Conservation (phyloP, 108 stramenopile genomes). For the Bacterosira constricta region DNA sequence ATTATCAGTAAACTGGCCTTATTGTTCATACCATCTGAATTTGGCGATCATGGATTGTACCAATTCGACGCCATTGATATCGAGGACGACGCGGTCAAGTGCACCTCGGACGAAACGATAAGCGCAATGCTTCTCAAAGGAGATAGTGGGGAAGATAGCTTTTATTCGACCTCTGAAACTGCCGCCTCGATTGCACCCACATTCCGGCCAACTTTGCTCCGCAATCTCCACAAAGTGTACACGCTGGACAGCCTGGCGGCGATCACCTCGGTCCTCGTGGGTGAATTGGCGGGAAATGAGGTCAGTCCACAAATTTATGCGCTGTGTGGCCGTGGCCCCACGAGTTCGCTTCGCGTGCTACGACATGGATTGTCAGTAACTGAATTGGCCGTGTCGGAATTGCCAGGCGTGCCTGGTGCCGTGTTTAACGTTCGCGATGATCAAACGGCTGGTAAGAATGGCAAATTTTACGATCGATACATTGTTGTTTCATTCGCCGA, state of each 20-base stretch:
- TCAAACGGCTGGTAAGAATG: constrained; percentile 30
- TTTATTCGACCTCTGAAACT: constrained; percentile 42
- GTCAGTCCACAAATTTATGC: constrained; percentile 92
- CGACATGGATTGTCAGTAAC: constrained; percentile 92
- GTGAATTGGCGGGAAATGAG: constrained; percentile 92
- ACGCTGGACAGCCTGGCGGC: constrained; percentile 86
- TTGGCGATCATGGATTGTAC: constrained; percentile 96
- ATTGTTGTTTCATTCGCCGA: constrained; percentile 98
- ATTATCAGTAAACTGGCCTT: constrained; percentile 92
- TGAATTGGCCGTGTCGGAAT: constrained; percentile 93
- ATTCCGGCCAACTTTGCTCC: constrained; percentile 76
- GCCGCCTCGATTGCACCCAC: constrained; percentile 64
- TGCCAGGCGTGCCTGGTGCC: constrained; percentile 92
- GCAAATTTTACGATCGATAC: constrained; percentile 66
- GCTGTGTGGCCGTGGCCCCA: constrained; percentile 89
- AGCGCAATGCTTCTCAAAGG: constrained; percentile 29
- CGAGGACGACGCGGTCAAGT: constrained; percentile 65
- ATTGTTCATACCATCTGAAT: constrained; percentile 92
- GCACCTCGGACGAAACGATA: constrained; percentile 52
- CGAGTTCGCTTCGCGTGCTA: constrained; percentile 81
- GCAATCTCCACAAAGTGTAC: constrained; percentile 83
- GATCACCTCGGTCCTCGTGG: constrained; percentile 85
- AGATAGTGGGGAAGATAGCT: constrained; percentile 21
- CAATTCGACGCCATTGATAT: constrained; percentile 92
- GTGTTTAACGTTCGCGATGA: constrained; percentile 92